Evolutionary conservation across 2,329 filamentous ascomycete species (phyloP).

Genomic region (Talaromyces sp.): DNA sequence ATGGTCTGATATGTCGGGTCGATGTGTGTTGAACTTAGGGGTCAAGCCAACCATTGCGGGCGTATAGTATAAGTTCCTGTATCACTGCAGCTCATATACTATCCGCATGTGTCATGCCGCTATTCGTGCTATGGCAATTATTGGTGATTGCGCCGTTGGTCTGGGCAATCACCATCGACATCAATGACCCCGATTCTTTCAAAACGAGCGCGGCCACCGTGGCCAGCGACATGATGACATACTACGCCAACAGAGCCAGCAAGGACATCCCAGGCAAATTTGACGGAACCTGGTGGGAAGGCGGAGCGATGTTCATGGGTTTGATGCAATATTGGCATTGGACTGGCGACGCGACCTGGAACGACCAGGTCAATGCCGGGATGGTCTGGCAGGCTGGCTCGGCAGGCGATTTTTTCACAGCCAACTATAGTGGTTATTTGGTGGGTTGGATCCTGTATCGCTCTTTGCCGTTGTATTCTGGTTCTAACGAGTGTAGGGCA

Average conservation of each 20-base stretch:
- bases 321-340: constrained; percentile 83
- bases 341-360: constrained; percentile 68
- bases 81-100: background rate
- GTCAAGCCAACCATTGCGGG: no score
- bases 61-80: background rate
- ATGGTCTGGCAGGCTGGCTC: constrained; percentile 70
- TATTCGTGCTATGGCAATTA: background rate
- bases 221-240: constrained; percentile 36
- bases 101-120: background rate
- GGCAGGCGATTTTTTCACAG: constrained; percentile 71
- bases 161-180: constrained; percentile 14
- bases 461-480: background rate
- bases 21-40: background rate
- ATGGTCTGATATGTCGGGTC: background rate
- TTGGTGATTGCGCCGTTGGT: background rate
- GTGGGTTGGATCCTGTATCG: background rate
- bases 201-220: constrained; percentile 28
- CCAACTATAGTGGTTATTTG: constrained; percentile 42
- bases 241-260: constrained; percentile 30
- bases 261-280: constrained; percentile 37
- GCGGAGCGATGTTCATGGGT: constrained; percentile 63
- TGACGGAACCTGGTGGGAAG: constrained; percentile 56
- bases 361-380: constrained; percentile 60
- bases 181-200: constrained; percentile 24
- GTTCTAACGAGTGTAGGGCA: constrained; percentile 24